phyloP scores from a whole-genome alignment of 805 yeast species.

The Deakozyma indianensis region DNA sequence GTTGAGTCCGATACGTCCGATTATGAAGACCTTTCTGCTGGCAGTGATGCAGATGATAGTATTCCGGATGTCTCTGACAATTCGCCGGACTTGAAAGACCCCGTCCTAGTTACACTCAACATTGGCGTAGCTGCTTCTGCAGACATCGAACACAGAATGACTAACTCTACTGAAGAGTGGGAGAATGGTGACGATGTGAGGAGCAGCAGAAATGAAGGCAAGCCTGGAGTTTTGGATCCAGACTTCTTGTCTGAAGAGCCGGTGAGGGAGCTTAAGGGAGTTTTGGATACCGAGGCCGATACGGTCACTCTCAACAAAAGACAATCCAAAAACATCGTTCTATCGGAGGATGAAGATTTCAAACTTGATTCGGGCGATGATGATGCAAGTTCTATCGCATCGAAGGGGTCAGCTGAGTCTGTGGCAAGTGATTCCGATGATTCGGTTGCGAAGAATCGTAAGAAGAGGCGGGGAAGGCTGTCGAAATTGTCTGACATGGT shows the following conservation, averaged over 20 bases:
- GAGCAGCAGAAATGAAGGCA: no score
- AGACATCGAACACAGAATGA: not conserved
- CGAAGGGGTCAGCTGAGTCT: not conserved
- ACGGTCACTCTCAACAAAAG: not conserved
- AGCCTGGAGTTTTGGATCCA: not conserved
- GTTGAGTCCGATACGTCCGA: not conserved
- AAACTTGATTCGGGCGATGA: not conserved
- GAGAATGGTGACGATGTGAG: no score
- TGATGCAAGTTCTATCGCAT: not conserved
- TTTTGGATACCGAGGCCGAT: not conserved
- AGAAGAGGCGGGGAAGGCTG: not conserved
- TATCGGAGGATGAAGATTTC: not conserved
- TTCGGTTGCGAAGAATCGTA: not conserved
- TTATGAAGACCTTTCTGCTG: not conserved
- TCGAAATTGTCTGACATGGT: not conserved
- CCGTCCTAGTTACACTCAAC: not conserved
- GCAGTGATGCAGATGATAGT: not conserved
- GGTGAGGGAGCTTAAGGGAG: not conserved
- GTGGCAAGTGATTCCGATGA: not conserved
- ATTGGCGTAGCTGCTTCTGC: not conserved
- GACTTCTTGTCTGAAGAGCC: not conserved
- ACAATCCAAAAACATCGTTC: not conserved
- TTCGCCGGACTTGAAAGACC: not conserved
- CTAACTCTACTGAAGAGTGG: not conserved
- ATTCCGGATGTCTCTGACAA: not conserved